Conservation (phyloP, 306 rosid species). For the Canavalia gladiata region DNA sequence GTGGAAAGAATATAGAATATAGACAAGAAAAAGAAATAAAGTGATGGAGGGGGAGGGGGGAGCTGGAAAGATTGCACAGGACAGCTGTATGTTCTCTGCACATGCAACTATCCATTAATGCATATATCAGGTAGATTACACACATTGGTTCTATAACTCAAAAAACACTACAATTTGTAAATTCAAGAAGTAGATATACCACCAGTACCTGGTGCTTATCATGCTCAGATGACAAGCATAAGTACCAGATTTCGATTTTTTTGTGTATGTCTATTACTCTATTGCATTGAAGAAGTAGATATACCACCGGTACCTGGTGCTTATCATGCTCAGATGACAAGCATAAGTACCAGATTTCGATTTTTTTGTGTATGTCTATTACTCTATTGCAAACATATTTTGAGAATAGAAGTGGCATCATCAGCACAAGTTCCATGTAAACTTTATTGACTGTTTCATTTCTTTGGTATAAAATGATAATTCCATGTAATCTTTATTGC, state of each 20-base stretch:
- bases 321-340: slow-evolving; percentile 23
- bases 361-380: neutral
- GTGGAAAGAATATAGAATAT: slow-evolving; percentile 17
- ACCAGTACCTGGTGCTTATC: neutral
- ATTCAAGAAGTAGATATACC: neutral
- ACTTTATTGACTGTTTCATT: neutral
- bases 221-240: slow-evolving; percentile 21
- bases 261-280: neutral
- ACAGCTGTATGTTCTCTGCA: slow-evolving; percentile 23
- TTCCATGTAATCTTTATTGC: slow-evolving; percentile 1
- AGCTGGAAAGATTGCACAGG: neutral
- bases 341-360: slow-evolving; percentile 18
- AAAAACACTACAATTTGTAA: neutral
- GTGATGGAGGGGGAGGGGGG: neutral
- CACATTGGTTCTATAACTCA: neutral
- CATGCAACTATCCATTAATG: slow-evolving; percentile 26
- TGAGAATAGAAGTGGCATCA: neutral
- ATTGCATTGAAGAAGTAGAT: slow-evolving; percentile 5
- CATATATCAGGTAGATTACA: slow-evolving; percentile 38
- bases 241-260: slow-evolving; percentile 16
- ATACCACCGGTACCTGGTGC: neutral
- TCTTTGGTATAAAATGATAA: neutral
- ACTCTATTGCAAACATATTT: slow-evolving; percentile 29
- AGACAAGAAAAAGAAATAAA: slow-evolving; percentile 27
- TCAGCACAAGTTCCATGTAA: neutral